Conservation (phyloP, 495 filamentous ascomycete species). For the Lasiosphaeria miniovina region DNA sequence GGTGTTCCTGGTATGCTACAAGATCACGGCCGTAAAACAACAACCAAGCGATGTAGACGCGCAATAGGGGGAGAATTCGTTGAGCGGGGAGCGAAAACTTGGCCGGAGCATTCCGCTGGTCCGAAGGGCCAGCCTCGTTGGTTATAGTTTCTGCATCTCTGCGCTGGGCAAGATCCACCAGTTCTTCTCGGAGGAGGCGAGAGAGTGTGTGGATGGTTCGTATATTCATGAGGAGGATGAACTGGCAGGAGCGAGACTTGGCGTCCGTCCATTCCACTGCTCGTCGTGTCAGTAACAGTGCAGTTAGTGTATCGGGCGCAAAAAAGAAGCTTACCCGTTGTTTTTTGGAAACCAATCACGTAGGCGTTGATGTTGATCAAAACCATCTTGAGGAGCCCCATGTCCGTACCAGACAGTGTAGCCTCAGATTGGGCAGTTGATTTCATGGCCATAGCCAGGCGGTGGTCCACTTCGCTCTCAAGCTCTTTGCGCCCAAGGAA, state of each 20-base stretch:
- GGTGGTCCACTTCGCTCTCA: constrained; percentile 79
- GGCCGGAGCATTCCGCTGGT: constrained; percentile 8
- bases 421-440: constrained; percentile 37
- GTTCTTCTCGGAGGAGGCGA: constrained; percentile 54
- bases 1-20: constrained; percentile 35
- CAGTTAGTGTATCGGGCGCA: background rate
- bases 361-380: constrained; percentile 85
- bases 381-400: constrained; percentile 71
- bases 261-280: constrained; percentile 34
- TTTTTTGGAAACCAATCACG: constrained; percentile 59
- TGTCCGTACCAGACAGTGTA: constrained; percentile 45
- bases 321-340: constrained; percentile 51
- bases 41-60: constrained; percentile 45
- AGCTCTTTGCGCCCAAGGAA: constrained; percentile 76
- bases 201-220: constrained; percentile 76
- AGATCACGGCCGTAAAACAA: constrained; percentile 37
- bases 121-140: background rate
- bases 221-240: constrained; percentile 76
- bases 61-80: constrained; percentile 34
- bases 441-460: constrained; percentile 70
- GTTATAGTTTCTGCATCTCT: constrained; percentile 6
- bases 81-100: constrained; percentile 28
- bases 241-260: constrained; percentile 58
- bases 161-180: constrained; percentile 21
- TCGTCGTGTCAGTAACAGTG: constrained; percentile 26